Percentiles rank a stretch among this genome's conserved stretches.
phyloP scores from a whole-genome alignment of 495 filamentous ascomycete genomes.

The Daldinia childiae region DNA sequence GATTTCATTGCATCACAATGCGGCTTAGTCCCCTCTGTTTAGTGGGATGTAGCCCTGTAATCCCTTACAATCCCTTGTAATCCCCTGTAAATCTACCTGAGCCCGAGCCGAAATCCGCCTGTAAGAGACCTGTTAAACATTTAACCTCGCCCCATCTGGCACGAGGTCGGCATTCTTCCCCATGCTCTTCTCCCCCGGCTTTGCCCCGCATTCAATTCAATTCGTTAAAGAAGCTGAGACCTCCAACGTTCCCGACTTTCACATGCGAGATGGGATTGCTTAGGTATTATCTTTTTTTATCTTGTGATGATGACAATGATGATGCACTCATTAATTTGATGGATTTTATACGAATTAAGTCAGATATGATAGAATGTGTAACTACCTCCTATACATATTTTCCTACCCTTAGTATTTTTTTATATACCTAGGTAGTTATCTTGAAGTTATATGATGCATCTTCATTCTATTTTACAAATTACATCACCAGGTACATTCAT shows the following conservation, averaged over 20 bases:
- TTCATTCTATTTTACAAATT: not conserved
- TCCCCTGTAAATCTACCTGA: not conserved
- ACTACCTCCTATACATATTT: too few relatives aligned
- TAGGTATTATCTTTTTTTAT: not conserved
- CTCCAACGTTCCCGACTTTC: constrained; percentile 16
- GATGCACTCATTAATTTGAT: not conserved
- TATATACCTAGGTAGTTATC: too few relatives aligned
- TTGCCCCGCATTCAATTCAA: constrained; percentile 33
- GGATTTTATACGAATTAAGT: not conserved
- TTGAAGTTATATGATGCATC: too few relatives aligned
- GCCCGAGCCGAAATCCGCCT: not conserved
- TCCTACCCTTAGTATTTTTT: too few relatives aligned
- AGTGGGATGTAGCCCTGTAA: constrained; percentile 17
- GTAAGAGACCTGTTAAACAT: not conserved
- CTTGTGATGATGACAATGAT: not conserved
- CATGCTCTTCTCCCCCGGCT: constrained; percentile 23
- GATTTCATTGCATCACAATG: constrained; percentile 50
- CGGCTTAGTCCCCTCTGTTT: constrained; percentile 16
- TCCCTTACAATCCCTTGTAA: not conserved
- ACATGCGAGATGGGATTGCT: constrained; percentile 19
- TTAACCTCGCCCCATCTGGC: constrained; percentile 12
- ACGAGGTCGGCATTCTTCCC: constrained; percentile 28
- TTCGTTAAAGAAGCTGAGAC: constrained; percentile 19
- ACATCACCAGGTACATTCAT: not conserved
- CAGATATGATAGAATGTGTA: not conserved